Evolutionary conservation across 2,329 filamentous ascomycete species (phyloP), one percentile per base, ranked within the genome.

Genomic region (Endocalyx cinctus): DNA sequence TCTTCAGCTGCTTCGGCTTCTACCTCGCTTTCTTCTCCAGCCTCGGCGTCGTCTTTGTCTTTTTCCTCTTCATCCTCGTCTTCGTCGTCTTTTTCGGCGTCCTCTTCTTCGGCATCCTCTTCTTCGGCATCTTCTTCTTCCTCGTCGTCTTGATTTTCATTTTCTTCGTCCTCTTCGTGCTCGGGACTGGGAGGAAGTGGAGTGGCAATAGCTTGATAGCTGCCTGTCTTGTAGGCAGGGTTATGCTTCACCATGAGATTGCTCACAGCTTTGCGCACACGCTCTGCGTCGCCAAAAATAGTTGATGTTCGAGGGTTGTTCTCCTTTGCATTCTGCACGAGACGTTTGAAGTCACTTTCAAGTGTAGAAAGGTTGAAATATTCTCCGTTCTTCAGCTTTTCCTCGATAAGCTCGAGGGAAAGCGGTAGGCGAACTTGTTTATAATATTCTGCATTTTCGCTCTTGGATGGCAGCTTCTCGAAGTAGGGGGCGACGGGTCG

Each of bases 211-310:
- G 84, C 82, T 39, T 76, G 72, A 52, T 94, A 92, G 29, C 65
- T 66, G 16, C 73, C 69, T 12, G 70, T 67, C 42, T 78, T 76
- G 58, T 94, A 94, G 12, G 85, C 86, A 11, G 88, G 87, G 50
- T 95, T 94, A 48, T 82, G 74, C 57, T 84, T 84, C 35, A 81
- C 82, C 87, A 94, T 94, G 58, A 80, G 87, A 51, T 89, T 90
- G 57, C 84, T 89, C 25, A 90, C 72, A 4, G 87, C 82, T 62
- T 94, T 95, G 29, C 88, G 76, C 28, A 95, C 76, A 30, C 87
- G 79, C 60, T 95, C 88, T 7, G 88, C 87, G 63, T 95, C 87
- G 27, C 87, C 82, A 54, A 83, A 90, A 23, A 84, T 71, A 37
- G 78, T 65, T 0, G 85, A 87, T 27, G 73, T 74, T 47, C 82